Evolutionary conservation across 257 asterid species (phyloP).

Genomic region (Nicotiana undulata): DNA sequence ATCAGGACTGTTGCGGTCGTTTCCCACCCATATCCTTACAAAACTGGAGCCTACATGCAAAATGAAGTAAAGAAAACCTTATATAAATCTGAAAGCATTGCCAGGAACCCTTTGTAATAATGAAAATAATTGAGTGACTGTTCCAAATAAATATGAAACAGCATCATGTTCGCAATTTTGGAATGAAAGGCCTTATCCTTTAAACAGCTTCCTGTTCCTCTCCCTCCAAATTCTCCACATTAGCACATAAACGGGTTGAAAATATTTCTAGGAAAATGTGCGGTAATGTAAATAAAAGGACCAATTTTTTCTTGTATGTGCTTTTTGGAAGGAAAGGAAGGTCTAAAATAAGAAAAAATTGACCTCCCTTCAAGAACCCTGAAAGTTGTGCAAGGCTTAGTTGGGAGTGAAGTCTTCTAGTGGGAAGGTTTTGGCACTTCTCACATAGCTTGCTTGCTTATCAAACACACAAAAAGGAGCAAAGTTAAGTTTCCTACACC

Average conservation of each 20-base stretch:
- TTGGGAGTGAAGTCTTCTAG: not conserved
- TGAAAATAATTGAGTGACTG: not conserved
- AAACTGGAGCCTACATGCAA: conserved; percentile 52
- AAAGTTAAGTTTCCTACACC: not conserved
- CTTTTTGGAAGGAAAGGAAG: not conserved
- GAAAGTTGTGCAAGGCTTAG: not conserved
- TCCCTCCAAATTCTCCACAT: not conserved
- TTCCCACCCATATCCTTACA: conserved; percentile 74
- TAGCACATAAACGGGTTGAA: not conserved
- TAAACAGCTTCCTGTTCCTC: not conserved
- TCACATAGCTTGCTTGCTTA: not conserved
- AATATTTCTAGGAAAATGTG: not conserved
- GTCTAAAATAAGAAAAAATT: not conserved
- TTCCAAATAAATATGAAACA: not conserved
- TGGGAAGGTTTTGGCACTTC: not conserved
- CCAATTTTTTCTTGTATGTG: not conserved
- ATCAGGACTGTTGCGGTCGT: conserved; percentile 30
- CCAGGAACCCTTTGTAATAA: not conserved
- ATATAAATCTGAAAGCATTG: not conserved
- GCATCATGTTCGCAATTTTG: not conserved
- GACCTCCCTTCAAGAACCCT: not conserved
- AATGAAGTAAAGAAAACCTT: conserved; percentile 5
- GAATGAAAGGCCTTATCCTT: not conserved
- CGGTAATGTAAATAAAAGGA: not conserved
- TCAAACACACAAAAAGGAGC: not conserved